Base-by-base conservation (phyloP, 768 basidiomycete species). In the Lactarius quietus region DNA sequence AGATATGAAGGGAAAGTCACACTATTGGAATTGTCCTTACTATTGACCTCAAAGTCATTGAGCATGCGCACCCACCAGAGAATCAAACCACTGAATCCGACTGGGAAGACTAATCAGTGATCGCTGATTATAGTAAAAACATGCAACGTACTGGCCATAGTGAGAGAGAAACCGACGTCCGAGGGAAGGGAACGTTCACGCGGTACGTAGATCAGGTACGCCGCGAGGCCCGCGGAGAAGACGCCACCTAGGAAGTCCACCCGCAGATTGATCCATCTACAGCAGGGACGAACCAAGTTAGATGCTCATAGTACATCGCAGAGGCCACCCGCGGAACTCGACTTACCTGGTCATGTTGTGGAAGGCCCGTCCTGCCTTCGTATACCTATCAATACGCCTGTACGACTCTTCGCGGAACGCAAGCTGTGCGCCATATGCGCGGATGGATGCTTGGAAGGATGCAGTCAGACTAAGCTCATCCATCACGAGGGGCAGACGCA, bases 191-290 rank as follows among this genome's bases (percentile, higher is more conserved):
- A 78, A 78, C n/a, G 61, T 23, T 6, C 71, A 72, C n/a, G 78
- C 5, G 70, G 72, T 48, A 72, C 71, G 67, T 86, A 86, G 9
- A 84, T 75, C 23, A 87, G 75, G 70, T 83, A 84, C 17, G 79
- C 78, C 1, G 83, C 85, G 7, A 87, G 77, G 9, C 71, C 70
- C 0, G 82, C 71, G 1, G 84, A 72, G 70, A 86, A 85, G n/a
- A 82, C 23, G n/a, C 78, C 80, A 1, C 83, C 84, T 51, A 84
- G 69, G 15, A 74, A 68, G 71, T 93, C 90, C 43, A 92, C 78
- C 64, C 82, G 78, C 52, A 81, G 73, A 62, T 74, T 76, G 45
- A 83, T 72, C 83, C 83, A 84, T 58, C 82, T 79, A 58, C 20
- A 17, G 45, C 15, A 33, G n/a, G 29, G n/a, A 5, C 28, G 29